These are phyloP conservation scores for Chrysopogon serrulatus DNA, from an alignment of 176 grass and related monocot species.

Conservation along the genomic window DNA sequence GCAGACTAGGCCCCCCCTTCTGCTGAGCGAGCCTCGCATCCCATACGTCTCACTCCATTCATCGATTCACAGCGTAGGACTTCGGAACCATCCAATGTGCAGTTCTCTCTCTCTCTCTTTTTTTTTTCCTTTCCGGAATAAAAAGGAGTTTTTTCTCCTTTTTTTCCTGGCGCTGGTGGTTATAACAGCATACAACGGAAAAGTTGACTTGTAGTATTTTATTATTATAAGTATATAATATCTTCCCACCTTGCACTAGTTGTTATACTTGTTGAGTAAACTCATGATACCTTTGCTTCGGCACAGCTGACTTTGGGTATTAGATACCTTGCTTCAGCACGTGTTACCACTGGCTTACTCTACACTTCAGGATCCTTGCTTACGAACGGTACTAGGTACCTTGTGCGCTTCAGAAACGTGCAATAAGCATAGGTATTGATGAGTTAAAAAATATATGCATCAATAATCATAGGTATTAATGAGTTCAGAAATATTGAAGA, in stretches of 20 bases:
- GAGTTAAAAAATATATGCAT: background rate
- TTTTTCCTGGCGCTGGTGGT: background rate
- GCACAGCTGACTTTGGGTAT: conserved; percentile 3
- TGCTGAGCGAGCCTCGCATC: background rate
- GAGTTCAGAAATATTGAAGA: background rate
- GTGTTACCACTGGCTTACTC: background rate
- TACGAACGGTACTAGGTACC: background rate
- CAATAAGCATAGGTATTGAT: background rate
- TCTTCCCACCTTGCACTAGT: too few relatives aligned
- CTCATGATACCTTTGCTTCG: conserved; percentile 1
- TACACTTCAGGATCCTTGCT: background rate
- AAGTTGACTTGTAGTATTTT: background rate
- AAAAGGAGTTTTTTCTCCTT: too few relatives aligned
- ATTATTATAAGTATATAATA: background rate
- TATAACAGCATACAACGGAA: background rate
- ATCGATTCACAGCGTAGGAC: background rate
- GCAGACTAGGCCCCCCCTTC: background rate
- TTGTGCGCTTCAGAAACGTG: background rate
- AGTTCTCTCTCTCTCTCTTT: background rate
- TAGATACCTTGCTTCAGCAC: too few relatives aligned
- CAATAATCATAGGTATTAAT: background rate
- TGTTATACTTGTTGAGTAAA: too few relatives aligned
- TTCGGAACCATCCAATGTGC: background rate
- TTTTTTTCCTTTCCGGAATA: background rate
- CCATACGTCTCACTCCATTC: background rate